Base-by-base conservation (phyloP, 169 alveolate species). In the Cryptosporidium tyzzeri region DNA sequence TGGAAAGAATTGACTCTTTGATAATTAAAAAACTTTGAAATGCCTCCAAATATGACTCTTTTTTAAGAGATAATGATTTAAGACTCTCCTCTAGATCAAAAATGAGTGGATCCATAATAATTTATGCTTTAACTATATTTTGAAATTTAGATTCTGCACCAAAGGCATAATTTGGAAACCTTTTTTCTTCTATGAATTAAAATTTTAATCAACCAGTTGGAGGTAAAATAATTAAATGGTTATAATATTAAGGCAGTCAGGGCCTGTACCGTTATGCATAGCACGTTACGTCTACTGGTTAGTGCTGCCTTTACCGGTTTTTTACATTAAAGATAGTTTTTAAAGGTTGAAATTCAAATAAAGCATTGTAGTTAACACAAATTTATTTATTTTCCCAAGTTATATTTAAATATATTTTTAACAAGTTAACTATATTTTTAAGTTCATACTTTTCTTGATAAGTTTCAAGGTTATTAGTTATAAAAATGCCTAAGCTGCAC, bases 81-180 rank as follows among this genome's bases (percentile, higher is more conserved):
- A 80, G 68, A 58, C 80, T 62, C n/a, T 16, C 55, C 55, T 80
- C 89, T 16, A 80, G 7, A 26, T 80, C 89, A 62, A 80, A 53
- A 59, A 80, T 18, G 31, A 80, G 62, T 18, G 89, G 75, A 41
- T 80, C 89, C 89, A 80, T 80, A 33, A 35, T 62, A 35, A 44
- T 3, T 41, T 26, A 16, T 39, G 12, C 58, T n/a, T 45, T 1
- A 70, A 12, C 7, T 26, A 62, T 12, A 21, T 51, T 48, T 29
- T 18, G 44, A 44, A 29, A 9, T 9, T 61, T 4, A 55, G n/a
- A 23, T 55, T 55, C 1, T 7, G 0, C 0, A 55, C 23, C 2
- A 55, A 55, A 26, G 7, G 18, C 71, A 65, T 33, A 65, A 65
- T 65, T 26, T 10, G 14, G 18, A 16, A 5, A 9, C 31, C 23